Base-by-base conservation (phyloP, 495 filamentous ascomycete species). In the Podospora bellae-mahoneyi region DNA sequence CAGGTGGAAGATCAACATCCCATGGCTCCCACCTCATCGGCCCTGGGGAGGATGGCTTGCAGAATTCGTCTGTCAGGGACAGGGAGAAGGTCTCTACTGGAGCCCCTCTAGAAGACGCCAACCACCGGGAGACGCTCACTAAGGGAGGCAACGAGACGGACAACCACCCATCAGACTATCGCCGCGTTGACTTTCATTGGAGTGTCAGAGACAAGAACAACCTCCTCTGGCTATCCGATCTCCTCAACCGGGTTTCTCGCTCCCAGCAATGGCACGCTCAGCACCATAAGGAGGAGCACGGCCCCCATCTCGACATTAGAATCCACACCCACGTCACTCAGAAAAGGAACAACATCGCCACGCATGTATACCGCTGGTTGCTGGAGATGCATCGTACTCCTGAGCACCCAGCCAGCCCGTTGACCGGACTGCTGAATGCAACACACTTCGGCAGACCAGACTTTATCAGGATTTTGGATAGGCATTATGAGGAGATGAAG, bases 361-460 rank as follows among this genome's bases (percentile, higher is more conserved):
- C 77, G n/a, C 76, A 81, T 65, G 68, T 80, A 15, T 79, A 76
- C 69, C 70, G 79, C 30, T 79, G 75, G 69, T 68, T 80, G 44
- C 67, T 81, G 0, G 78, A 80, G 61, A 71, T 69, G 65, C 77
- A 79, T 66, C 73, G 78, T 28, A 81, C 78, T n/a, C 59, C 68
- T 13, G 73, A 63, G 20, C 72, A 74, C 60, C 74, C 78, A 44
- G 69, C 69, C 61, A 78, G 76, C 19, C 73, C 79, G 55, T 65
- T 80, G 5, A 81, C 79, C 2, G 77, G 78, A 4, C 71, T 81
- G 32, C 67, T 78, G 19, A 78, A 79, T 60, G 70, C 72, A n/a
- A 79, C 79, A 32, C 77, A 76, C 28, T 80, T 80, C 72, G 90
- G 84, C 39, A 80, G 83, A 61, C 79, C 82, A 66, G 85, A 89